These are phyloP conservation scores for Neonothopanus nambi DNA, from an alignment of 1,284 basidiomycete genomes.

Conservation along the genomic window DNA sequence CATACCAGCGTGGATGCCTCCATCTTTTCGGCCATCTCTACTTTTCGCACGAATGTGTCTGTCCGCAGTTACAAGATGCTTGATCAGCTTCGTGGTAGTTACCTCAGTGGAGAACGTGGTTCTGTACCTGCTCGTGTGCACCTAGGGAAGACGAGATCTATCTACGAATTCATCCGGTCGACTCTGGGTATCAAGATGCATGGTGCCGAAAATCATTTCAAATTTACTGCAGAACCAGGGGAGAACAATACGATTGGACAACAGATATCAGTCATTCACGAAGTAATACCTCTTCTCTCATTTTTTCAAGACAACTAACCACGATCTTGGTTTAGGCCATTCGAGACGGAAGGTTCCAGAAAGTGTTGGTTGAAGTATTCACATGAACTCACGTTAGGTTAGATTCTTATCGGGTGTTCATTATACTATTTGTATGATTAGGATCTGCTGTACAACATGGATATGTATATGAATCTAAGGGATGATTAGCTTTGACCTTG, in stretches of 20 bases:
- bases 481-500: too few relatives aligned
- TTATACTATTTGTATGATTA: too few relatives aligned
- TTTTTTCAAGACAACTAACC: neutral
- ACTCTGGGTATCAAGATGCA: constrained; percentile 72
- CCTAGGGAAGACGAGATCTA: constrained; percentile 60
- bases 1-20: constrained; percentile 11
- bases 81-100: constrained; percentile 49
- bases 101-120: constrained; percentile 54
- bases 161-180: constrained; percentile 73
- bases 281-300: constrained; percentile 35
- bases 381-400: too few relatives aligned
- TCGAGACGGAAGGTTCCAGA: constrained; percentile 28
- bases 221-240: constrained; percentile 49
- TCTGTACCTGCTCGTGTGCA: constrained; percentile 58
- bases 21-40: constrained; percentile 37
- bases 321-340: constrained; percentile 42
- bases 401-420: too few relatives aligned
- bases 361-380: neutral
- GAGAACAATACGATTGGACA: constrained; percentile 65
- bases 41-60: constrained; percentile 56
- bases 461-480: too few relatives aligned
- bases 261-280: constrained; percentile 68
- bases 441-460: too few relatives aligned
- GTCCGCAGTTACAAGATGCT: constrained; percentile 45
- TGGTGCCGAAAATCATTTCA: constrained; percentile 45